phyloP scores from a whole-genome alignment of 2,329 filamentous ascomycete genomes.

The Paradendryphiella salina region DNA sequence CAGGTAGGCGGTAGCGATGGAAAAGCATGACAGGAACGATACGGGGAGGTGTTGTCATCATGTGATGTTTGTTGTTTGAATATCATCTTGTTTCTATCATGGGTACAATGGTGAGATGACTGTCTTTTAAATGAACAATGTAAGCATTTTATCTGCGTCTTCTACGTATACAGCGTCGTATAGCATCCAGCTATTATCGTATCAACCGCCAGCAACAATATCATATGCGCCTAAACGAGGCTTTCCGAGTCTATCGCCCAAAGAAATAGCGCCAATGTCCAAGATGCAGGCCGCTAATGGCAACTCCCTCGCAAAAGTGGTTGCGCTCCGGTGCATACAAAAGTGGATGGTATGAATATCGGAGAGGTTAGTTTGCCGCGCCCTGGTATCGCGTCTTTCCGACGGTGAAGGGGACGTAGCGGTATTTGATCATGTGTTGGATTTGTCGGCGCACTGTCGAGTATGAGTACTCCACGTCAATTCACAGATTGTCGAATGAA shows the following conservation, averaged over 20 bases:
- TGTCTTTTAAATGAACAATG: too few species aligned
- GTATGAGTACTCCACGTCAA: constrained; percentile 1
- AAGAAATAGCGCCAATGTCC: constrained; percentile 24
- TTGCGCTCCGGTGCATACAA: constrained; percentile 4
- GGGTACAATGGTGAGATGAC: too few species aligned
- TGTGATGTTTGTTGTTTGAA: too few species aligned
- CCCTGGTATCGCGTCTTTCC: constrained; percentile 65
- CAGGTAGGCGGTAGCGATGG: too few species aligned
- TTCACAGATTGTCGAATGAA: not conserved
- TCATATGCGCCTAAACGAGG: constrained; percentile 16
- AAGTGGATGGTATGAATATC: not conserved
- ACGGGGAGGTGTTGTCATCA: too few species aligned
- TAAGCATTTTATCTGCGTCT: too few species aligned
- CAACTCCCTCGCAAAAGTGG: constrained; percentile 6
- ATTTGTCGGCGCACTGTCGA: constrained; percentile 92
- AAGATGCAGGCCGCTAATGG: constrained; percentile 18
- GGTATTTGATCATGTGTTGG: constrained; percentile 99
- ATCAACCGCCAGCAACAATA: constrained; percentile 11
- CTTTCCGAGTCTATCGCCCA: constrained; percentile 24
- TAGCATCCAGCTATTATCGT: constrained; percentile 22
- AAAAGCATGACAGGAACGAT: too few species aligned
- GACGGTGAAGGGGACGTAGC: constrained; percentile 91
- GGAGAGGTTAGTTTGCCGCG: constrained; percentile 26
- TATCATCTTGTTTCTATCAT: too few species aligned
- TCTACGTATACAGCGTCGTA: constrained; percentile 26